phyloP scores from a whole-genome alignment of 345 rosid genomes.

The Moricandia arvensis region DNA sequence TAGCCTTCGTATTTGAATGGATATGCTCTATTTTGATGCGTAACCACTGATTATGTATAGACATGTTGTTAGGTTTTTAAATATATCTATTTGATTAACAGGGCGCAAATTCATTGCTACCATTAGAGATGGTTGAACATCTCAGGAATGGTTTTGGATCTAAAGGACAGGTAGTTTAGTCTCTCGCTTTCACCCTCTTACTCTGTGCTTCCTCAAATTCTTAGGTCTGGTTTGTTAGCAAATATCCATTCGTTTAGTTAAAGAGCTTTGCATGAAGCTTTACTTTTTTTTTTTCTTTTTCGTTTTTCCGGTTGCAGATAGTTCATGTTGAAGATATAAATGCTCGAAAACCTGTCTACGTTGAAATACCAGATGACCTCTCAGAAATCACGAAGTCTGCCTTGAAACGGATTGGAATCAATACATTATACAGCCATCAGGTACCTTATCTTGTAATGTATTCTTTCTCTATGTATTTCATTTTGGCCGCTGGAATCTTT shows the following conservation, averaged over 20 bases:
- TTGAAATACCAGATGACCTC: slow-evolving; percentile 56
- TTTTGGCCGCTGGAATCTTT: not conserved
- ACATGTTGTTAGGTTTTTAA: not conserved
- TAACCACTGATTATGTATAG: not conserved
- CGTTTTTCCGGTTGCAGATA: slow-evolving; percentile 47
- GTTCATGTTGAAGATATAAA: slow-evolving; percentile 73
- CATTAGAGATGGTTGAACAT: slow-evolving; percentile 82
- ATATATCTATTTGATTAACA: slow-evolving; percentile 25
- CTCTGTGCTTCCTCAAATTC: not conserved
- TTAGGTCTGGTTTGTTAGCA: not conserved
- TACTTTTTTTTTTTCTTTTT: not conserved
- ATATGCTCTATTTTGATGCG: not conserved
- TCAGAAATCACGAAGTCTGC: slow-evolving; percentile 63
- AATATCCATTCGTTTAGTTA: not conserved
- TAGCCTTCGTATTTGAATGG: not conserved
- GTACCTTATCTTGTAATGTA: slow-evolving; percentile 41
- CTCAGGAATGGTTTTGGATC: slow-evolving; percentile 72
- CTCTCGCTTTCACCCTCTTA: slow-evolving; percentile 11
- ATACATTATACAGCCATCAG: slow-evolving; percentile 84
- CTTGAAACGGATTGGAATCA: slow-evolving; percentile 63
- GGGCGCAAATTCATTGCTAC: slow-evolving; percentile 61
- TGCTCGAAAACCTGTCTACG: slow-evolving; percentile 55
- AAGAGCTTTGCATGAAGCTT: slow-evolving; percentile 16
- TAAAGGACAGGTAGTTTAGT: slow-evolving; percentile 64
- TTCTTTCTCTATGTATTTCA: slow-evolving; percentile 11